Percentiles rank a stretch among this genome's conserved stretches.
Evolutionary conservation across 202 grass and related monocot genomes (phyloP).

Genomic region (Eragrostis tef): DNA sequence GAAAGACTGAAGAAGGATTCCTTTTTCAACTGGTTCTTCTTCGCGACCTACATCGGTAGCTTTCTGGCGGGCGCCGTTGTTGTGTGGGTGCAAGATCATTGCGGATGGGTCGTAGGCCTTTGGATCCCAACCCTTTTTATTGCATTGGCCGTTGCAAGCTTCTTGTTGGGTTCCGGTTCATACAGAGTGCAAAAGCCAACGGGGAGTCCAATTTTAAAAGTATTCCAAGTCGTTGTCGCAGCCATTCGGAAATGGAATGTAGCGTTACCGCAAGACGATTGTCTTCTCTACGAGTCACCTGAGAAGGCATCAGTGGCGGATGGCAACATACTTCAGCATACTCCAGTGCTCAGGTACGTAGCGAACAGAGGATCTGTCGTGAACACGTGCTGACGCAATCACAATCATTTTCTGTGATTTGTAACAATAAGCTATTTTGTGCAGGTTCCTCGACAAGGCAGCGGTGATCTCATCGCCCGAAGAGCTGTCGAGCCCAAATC

Average conservation of each 20-base stretch:
- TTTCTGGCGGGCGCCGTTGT: neutral
- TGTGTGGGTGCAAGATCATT: conserved; percentile 59
- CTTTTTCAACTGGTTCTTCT: conserved; percentile 39
- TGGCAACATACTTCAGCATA: conserved; percentile 51
- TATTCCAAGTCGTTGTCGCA: conserved; percentile 60
- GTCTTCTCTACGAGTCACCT: conserved; percentile 52
- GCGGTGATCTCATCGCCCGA: conserved; percentile 38
- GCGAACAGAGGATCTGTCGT: neutral
- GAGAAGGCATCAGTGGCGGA: conserved; percentile 38
- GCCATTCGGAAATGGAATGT: conserved; percentile 52
- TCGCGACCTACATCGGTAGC: conserved; percentile 64
- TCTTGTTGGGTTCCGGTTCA: conserved; percentile 53
- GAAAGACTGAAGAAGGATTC: conserved; percentile 39
- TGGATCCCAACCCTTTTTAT: conserved; percentile 63
- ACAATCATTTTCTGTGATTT: neutral
- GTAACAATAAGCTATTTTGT: neutral
- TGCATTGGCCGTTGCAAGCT: conserved; percentile 54
- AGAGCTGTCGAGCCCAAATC: conserved; percentile 11
- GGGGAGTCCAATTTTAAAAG: conserved; percentile 59
- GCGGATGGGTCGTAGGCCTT: conserved; percentile 60
- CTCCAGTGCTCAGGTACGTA: conserved; percentile 51
- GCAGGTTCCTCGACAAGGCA: conserved; percentile 64
- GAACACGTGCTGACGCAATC: neutral
- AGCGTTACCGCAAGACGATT: conserved; percentile 41
- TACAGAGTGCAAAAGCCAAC: conserved; percentile 62